Evolutionary conservation across 176 grass and related monocot species (phyloP).

Genomic region (Triticum turgidum): DNA sequence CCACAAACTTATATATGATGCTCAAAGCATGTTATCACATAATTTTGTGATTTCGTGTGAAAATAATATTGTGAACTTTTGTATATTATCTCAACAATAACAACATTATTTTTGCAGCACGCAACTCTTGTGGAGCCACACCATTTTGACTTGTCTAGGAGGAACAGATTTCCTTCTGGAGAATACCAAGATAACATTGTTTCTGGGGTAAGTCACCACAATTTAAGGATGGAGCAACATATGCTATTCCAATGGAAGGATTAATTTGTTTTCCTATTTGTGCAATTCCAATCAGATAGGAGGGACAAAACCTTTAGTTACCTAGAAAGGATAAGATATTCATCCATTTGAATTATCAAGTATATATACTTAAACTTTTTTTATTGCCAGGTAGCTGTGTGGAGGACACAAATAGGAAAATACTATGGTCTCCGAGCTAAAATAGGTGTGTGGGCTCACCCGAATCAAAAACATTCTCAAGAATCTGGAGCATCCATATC

Average conservation of each 20-base stretch:
- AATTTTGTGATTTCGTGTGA: too few relatives aligned
- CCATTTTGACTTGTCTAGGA: background rate
- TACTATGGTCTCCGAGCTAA: background rate
- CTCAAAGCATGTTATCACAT: too few relatives aligned
- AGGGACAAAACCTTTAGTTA: too few relatives aligned
- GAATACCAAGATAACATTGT: background rate
- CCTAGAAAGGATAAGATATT: background rate
- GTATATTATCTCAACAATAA: background rate
- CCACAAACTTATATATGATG: too few relatives aligned
- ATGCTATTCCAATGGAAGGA: background rate
- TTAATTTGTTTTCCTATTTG: too few relatives aligned
- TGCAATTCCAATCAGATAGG: too few relatives aligned
- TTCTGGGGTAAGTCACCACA: background rate
- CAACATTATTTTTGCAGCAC: background rate
- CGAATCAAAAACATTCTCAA: background rate
- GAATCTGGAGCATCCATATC: background rate
- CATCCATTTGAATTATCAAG: background rate
- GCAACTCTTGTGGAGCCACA: background rate
- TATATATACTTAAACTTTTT: background rate
- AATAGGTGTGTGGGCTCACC: background rate
- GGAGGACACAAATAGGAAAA: background rate
- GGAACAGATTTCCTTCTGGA: background rate
- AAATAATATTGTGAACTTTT: too few relatives aligned
- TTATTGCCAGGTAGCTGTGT: background rate
- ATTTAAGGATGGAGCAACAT: background rate